Percentiles rank a stretch among this genome's conserved stretches.
These are phyloP conservation scores for Tuber borchii DNA, from an alignment of 495 filamentous ascomycete genomes.

Conservation along the genomic window DNA sequence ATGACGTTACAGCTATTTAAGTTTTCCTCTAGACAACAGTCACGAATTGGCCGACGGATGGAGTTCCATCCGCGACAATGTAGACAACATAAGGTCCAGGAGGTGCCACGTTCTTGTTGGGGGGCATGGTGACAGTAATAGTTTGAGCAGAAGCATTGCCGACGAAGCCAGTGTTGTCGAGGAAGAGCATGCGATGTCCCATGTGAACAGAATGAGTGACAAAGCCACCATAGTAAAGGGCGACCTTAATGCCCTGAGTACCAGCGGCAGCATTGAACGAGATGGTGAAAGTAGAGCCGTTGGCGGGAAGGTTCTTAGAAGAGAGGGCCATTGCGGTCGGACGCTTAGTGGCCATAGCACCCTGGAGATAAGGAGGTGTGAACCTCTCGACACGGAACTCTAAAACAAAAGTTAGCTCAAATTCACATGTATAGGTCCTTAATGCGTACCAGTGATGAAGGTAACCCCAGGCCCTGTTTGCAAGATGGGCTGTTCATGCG, in stretches of 20 bases:
- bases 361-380: slow-evolving; percentile 56
- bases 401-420: slow-evolving; percentile 16
- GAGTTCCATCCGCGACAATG: slow-evolving; percentile 56
- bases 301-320: slow-evolving; percentile 44
- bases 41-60: slow-evolving; percentile 53
- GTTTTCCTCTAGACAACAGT: slow-evolving; percentile 39
- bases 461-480: slow-evolving; percentile 43
- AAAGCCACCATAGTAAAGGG: slow-evolving; percentile 56
- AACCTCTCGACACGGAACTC: slow-evolving; percentile 59
- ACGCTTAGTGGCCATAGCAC: slow-evolving; percentile 47
- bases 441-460: slow-evolving; percentile 38
- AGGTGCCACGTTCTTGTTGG: slow-evolving; percentile 52
- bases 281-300: slow-evolving; percentile 48
- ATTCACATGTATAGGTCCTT: background rate
- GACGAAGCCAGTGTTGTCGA: slow-evolving; percentile 51
- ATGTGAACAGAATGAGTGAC: slow-evolving; percentile 59
- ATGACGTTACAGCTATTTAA: background rate
- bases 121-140: slow-evolving; percentile 51
- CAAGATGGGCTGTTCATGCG: slow-evolving; percentile 53
- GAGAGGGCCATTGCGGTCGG: slow-evolving; percentile 49
- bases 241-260: slow-evolving; percentile 47
- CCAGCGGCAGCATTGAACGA: slow-evolving; percentile 46
- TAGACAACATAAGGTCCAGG: slow-evolving; percentile 60
- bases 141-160: slow-evolving; percentile 46
- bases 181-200: slow-evolving; percentile 55